Percentiles rank a stretch among this genome's conserved stretches.
These are phyloP conservation scores for Deinandra increscens DNA, from an alignment of 129 eudicot species.

Conservation along the genomic window DNA sequence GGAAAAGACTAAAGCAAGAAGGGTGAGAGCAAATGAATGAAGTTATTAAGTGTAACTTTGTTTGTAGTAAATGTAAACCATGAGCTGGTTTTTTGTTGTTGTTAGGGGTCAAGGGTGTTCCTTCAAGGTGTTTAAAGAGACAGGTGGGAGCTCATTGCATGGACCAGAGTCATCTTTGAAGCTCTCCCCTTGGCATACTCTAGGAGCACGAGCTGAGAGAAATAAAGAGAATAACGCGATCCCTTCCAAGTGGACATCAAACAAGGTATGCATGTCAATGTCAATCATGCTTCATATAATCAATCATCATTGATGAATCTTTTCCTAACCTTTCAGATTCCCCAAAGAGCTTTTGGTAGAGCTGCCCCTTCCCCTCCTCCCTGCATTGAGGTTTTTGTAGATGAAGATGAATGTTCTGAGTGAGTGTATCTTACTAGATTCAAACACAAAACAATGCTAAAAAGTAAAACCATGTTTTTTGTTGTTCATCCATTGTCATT, in stretches of 20 bases:
- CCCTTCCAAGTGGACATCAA: slow-evolving; percentile 89
- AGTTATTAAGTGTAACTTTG: not conserved
- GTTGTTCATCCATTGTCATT: too few species aligned
- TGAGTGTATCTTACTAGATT: slow-evolving; percentile 33
- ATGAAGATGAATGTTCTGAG: slow-evolving; percentile 71
- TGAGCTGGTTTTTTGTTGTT: not conserved
- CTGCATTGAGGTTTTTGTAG: slow-evolving; percentile 82
- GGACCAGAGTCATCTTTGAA: slow-evolving; percentile 43
- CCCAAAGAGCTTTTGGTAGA: slow-evolving; percentile 50
- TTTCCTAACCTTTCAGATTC: slow-evolving; percentile 48
- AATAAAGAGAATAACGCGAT: slow-evolving; percentile 80
- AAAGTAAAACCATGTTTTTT: too few species aligned
- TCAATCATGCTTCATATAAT: not conserved
- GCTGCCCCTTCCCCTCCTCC: slow-evolving; percentile 51
- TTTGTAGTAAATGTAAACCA: not conserved
- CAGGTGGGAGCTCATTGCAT: slow-evolving; percentile 28
- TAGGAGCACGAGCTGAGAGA: slow-evolving; percentile 84
- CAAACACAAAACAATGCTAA: not conserved
- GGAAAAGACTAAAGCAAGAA: slow-evolving; percentile 59
- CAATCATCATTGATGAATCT: not conserved
- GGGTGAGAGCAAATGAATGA: slow-evolving; percentile 45
- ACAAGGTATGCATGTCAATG: slow-evolving; percentile 45
- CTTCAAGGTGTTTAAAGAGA: slow-evolving; percentile 61
- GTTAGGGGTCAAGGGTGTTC: too few species aligned
- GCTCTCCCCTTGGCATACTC: slow-evolving; percentile 56